Conservation (phyloP, 1,284 basidiomycete genomes). For the Golubevia pallescens region DNA sequence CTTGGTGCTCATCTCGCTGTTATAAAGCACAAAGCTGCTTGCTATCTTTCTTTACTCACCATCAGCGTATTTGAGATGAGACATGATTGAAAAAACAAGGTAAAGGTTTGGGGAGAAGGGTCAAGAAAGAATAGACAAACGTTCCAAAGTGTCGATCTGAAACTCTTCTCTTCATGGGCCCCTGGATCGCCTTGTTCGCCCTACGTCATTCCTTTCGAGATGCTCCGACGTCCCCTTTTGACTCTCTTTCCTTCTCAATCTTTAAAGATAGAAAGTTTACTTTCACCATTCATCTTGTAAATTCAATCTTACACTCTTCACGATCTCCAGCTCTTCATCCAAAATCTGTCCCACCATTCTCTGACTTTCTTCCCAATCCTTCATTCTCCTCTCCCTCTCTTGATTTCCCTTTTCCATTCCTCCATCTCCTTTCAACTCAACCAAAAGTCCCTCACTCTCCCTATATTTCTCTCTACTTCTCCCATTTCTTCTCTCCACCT, state of each 20-base stretch:
- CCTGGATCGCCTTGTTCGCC: no score
- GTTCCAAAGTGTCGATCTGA: not conserved
- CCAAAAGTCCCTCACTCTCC: not conserved
- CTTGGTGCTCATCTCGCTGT: not conserved
- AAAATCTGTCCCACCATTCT: not conserved
- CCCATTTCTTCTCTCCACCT: not conserved
- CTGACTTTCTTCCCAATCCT: not conserved
- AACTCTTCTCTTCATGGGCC: not conserved
- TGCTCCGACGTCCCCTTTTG: no score
- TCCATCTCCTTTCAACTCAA: not conserved
- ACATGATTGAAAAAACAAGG: conserved; percentile 15
- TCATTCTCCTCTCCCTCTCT: not conserved
- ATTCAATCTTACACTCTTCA: not conserved
- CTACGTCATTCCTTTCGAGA: not conserved
- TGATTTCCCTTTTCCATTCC: not conserved
- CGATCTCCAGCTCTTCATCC: not conserved
- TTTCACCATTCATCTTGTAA: not conserved
- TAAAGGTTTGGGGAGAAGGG: no score
- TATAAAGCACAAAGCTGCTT: no score
- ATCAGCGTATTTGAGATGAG: conserved; percentile 54
- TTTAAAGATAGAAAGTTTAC: no score
- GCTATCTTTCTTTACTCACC: not conserved
- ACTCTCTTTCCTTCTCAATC: no score
- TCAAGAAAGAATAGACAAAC: no score
- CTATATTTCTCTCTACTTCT: not conserved